Base-by-base conservation (phyloP, 768 basidiomycete genomes). In the Gyrodon lividus region DNA sequence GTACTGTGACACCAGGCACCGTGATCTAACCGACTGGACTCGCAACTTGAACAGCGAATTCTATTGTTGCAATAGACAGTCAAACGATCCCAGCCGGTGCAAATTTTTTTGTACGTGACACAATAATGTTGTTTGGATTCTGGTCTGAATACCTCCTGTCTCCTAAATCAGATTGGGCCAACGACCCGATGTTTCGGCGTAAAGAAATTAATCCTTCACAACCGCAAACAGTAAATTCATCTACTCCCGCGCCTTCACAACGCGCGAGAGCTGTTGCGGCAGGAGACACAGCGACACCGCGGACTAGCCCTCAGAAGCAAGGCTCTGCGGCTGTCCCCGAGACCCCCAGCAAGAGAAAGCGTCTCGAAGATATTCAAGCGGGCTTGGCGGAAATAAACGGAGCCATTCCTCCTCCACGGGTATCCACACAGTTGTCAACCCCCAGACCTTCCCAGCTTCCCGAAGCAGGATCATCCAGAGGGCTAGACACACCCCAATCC, bases 51-150 rank as follows among this genome's bases (percentile, higher is more conserved):
- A 24, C 51, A 67, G 68, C 54, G 67, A 46, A 2, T 80, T 73
- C 62, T 78, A 72, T 44, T 38, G 34, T n/a, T 80, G 78, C 49
- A 39, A 59, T 6, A 65, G 65, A 48, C n/a, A 9, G 14, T 7
- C 6, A 30, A 4, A 5, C 14, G 43, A 54, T 0, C 13, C 35
- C 6, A 34, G 34, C n/a, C 23, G 12, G 6, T 69, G 68, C 24
- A 33, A 43, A 0, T 80, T 76, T 51, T 79, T 67, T 30, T 59
- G 77, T 77, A 55, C 22, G 66, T 54, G 14, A 33, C 4, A 0
- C n/a, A 5, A 39, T n/a, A 0, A 23, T n/a, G 33, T 7, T 16
- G 4, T 16, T 20, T 9, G 12, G 9, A 1, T 19, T 44, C 24
- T 28, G 7, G 31, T 24, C 39, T 57, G 19, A 55, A 22, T 31